phyloP scores from a whole-genome alignment of 2,329 filamentous ascomycete genomes.

The Aspergillaceae sp. region DNA sequence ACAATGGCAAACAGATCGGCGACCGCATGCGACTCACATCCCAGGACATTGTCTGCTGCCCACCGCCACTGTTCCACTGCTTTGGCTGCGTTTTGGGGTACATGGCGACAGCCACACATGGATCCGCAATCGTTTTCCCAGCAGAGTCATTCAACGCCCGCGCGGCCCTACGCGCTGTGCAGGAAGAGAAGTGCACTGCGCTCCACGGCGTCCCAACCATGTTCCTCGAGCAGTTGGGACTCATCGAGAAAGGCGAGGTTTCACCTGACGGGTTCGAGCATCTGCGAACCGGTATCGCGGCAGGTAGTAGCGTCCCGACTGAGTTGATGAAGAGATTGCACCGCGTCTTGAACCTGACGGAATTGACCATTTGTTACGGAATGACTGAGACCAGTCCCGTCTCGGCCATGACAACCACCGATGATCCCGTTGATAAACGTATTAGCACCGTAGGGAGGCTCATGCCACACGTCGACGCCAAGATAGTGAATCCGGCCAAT shows the following conservation, averaged over 20 bases:
- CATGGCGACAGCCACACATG: slow-evolving; percentile 83
- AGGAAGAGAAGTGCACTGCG: slow-evolving; percentile 55
- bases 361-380: slow-evolving; percentile 89
- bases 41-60: slow-evolving; percentile 59
- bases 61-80: slow-evolving; percentile 56
- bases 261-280: slow-evolving; percentile 49
- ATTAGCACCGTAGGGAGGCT: slow-evolving; percentile 69
- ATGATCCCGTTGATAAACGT: slow-evolving; percentile 64
- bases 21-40: slow-evolving; percentile 71
- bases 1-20: slow-evolving; percentile 82
- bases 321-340: slow-evolving; percentile 62
- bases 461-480: slow-evolving; percentile 71
- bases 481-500: slow-evolving; percentile 66
- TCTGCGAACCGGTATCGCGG: slow-evolving; percentile 82
- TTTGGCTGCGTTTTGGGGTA: slow-evolving; percentile 90
- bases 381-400: slow-evolving; percentile 82
- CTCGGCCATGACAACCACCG: slow-evolving; percentile 68
- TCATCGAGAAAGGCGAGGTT: slow-evolving; percentile 50
- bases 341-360: slow-evolving; percentile 62
- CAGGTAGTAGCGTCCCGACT: slow-evolving; percentile 75
- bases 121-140: slow-evolving; percentile 74
- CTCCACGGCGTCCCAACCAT: slow-evolving; percentile 91
- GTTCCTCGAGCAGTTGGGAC: slow-evolving; percentile 80
- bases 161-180: slow-evolving; percentile 58
- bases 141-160: slow-evolving; percentile 76